These are phyloP conservation scores for Calvatia gigantea DNA, from an alignment of 768 basidiomycete genomes.

Conservation along the genomic window DNA sequence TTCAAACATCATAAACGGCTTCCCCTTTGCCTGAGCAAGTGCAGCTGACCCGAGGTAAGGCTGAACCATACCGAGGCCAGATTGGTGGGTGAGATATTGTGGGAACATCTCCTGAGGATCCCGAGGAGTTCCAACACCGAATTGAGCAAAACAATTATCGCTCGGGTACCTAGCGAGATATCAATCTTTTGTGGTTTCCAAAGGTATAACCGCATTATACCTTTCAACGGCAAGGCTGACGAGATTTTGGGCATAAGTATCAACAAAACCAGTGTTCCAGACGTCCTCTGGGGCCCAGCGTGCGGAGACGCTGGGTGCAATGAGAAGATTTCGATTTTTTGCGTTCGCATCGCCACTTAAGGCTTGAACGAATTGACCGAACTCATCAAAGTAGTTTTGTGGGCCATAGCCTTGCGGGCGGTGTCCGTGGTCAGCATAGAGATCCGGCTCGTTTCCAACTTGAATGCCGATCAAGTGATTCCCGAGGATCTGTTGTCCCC, in stretches of 20 bases:
- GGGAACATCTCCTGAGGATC: conserved; percentile 50
- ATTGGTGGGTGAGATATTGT: conserved; percentile 59
- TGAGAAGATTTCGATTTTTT: conserved; percentile 40
- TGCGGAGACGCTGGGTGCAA: conserved; percentile 54
- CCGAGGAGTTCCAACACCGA: conserved; percentile 34
- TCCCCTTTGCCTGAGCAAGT: conserved; percentile 37
- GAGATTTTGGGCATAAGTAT: conserved; percentile 35
- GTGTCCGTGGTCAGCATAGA: conserved; percentile 41
- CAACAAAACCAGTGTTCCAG: conserved; percentile 53
- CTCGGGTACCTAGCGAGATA: conserved; percentile 47
- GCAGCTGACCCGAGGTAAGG: conserved; percentile 50
- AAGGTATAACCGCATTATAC: conserved; percentile 28
- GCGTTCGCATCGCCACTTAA: conserved; percentile 36
- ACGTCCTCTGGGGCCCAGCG: conserved; percentile 54
- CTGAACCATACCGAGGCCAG: conserved; percentile 43
- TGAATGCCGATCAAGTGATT: conserved; percentile 64
- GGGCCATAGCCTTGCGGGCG: conserved; percentile 36
- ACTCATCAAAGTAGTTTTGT: conserved; percentile 51
- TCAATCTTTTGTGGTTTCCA: conserved; percentile 25
- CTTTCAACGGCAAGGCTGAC: conserved; percentile 54
- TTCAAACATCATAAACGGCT: conserved; percentile 64
- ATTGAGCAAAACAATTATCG: conserved; percentile 59
- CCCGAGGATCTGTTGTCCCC: conserved; percentile 66
- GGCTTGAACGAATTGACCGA: conserved; percentile 42
- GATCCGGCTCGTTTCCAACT: conserved; percentile 67